A percentile compares a stretch with the other conserved stretches of the same genome.
phyloP scores from a whole-genome alignment of 164 flowering plant species.

The Nymphaea colorata region DNA sequence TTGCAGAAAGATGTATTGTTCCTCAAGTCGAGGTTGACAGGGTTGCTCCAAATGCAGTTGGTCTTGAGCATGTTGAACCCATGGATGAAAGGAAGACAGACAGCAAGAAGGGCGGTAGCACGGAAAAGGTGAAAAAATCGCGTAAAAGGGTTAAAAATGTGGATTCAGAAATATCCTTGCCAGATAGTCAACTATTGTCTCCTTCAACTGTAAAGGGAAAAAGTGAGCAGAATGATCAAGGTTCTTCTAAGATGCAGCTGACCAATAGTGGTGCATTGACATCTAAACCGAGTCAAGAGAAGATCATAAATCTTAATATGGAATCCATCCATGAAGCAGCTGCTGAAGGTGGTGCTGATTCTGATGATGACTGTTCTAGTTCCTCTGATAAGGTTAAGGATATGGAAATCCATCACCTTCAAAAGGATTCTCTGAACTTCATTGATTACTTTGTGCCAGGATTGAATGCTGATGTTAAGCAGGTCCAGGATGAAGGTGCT shows the following conservation, averaged over 20 bases:
- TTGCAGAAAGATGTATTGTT: conserved; percentile 1
- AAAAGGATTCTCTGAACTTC: conserved; percentile 14
- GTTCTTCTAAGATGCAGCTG: neutral
- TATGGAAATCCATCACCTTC: neutral
- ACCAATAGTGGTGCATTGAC: neutral
- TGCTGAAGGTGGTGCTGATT: conserved; percentile 3
- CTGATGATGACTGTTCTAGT: conserved; percentile 3
- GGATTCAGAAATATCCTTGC: conserved; percentile 10
- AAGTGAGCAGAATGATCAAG: neutral
- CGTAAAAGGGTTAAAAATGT: conserved; percentile 12
- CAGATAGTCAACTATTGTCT: conserved; percentile 5
- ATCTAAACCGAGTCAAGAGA: neutral
- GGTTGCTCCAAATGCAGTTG: neutral
- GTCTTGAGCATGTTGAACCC: neutral
- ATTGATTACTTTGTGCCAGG: conserved; percentile 21
- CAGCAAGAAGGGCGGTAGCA: conserved; percentile 1
- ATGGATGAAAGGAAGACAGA: neutral
- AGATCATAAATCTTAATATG: neutral
- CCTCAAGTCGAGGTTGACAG: neutral
- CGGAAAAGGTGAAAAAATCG: conserved; percentile 8
- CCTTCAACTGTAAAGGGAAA: neutral
- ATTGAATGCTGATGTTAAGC: conserved; percentile 9
- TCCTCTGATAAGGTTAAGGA: conserved; percentile 9
- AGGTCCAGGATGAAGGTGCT: conserved; percentile 8
- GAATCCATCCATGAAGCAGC: neutral